These are phyloP conservation scores for Candida sanyaensis DNA, from an alignment of 1,139 yeast genomes.

Conservation along the genomic window DNA sequence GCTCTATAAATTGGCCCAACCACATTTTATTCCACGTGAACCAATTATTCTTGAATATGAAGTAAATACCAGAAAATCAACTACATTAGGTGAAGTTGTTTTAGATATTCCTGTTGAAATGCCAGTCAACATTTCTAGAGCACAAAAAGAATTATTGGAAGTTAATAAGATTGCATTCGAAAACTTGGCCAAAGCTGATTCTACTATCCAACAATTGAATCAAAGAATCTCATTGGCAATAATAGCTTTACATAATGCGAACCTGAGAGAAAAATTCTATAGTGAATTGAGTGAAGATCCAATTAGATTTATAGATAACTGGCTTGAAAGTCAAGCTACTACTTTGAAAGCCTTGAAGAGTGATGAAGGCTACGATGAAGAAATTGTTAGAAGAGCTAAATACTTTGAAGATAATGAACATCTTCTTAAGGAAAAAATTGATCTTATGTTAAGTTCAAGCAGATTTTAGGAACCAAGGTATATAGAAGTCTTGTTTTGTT, in stretches of 20 bases:
- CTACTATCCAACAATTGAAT: constrained; percentile 56
- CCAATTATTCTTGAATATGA: constrained; percentile 79
- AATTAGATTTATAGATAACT: constrained; percentile 66
- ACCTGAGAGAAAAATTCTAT: constrained; percentile 58
- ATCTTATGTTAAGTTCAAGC: constrained; percentile 56
- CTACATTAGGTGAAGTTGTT: constrained; percentile 79
- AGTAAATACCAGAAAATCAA: constrained; percentile 71
- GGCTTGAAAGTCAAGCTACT: constrained; percentile 74
- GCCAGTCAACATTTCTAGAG: constrained; percentile 43
- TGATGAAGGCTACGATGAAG: constrained; percentile 91
- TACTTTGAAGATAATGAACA: constrained; percentile 73
- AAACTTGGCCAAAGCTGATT: constrained; percentile 44
- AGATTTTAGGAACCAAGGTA: constrained; percentile 18
- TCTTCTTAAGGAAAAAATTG: constrained; percentile 72
- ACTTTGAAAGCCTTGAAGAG: constrained; percentile 77
- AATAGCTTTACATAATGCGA: constrained; percentile 64
- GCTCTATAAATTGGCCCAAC: constrained; percentile 63
- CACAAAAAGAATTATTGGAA: constrained; percentile 42
- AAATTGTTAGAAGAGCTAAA: constrained; percentile 77
- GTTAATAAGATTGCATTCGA: constrained; percentile 42
- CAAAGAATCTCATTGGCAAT: constrained; percentile 62
- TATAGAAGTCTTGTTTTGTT: constrained; percentile 3
- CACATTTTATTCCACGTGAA: constrained; percentile 68
- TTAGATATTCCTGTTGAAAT: constrained; percentile 73
- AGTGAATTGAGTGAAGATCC: constrained; percentile 76